phyloP scores from a whole-genome alignment of 75 land plant genomes.

The Selaginella tamariscina region DNA sequence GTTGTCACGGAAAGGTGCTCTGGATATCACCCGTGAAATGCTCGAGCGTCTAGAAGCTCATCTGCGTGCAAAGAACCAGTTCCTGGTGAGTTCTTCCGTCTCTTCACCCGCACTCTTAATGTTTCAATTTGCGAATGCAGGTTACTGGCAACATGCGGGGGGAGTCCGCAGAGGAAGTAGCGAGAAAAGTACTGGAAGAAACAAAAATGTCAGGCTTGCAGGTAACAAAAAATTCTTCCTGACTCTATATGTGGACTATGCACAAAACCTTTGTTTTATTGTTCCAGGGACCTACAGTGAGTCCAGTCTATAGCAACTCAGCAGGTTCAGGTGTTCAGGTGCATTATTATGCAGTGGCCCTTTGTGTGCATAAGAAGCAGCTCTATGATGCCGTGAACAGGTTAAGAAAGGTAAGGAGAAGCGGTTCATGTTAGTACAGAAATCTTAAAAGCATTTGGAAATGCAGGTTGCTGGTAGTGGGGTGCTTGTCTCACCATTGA shows the following conservation, averaged over 20 bases:
- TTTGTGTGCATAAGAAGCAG: slow-evolving; percentile 67
- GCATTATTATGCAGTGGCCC: slow-evolving; percentile 75
- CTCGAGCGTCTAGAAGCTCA: slow-evolving; percentile 93
- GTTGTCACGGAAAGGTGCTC: slow-evolving; percentile 40
- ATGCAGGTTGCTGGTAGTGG: slow-evolving; percentile 91
- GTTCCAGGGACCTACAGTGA: slow-evolving; percentile 83
- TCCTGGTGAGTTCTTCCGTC: slow-evolving; percentile 40
- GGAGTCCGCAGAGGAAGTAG: slow-evolving; percentile 68
- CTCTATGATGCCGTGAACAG: slow-evolving; percentile 79
- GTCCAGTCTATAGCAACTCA: slow-evolving; percentile 59
- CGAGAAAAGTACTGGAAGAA: slow-evolving; percentile 44
- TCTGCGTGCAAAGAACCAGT: slow-evolving; percentile 57
- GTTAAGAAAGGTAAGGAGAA: slow-evolving; percentile 43
- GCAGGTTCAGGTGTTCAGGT: slow-evolving; percentile 43
- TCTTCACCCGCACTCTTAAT: not conserved
- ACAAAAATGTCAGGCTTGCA: slow-evolving; percentile 68
- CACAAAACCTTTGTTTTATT: not conserved
- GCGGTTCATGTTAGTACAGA: not conserved
- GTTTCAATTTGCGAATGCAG: slow-evolving; percentile 33
- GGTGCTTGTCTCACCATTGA: slow-evolving; percentile 65
- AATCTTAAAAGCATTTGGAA: not conserved
- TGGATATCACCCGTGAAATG: slow-evolving; percentile 73
- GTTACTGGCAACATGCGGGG: slow-evolving; percentile 93
- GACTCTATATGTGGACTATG: not conserved
- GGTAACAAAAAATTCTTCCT: slow-evolving; percentile 26